Evolutionary conservation across 768 basidiomycete genomes (phyloP).

Genomic region (Pleurotus djamor): DNA sequence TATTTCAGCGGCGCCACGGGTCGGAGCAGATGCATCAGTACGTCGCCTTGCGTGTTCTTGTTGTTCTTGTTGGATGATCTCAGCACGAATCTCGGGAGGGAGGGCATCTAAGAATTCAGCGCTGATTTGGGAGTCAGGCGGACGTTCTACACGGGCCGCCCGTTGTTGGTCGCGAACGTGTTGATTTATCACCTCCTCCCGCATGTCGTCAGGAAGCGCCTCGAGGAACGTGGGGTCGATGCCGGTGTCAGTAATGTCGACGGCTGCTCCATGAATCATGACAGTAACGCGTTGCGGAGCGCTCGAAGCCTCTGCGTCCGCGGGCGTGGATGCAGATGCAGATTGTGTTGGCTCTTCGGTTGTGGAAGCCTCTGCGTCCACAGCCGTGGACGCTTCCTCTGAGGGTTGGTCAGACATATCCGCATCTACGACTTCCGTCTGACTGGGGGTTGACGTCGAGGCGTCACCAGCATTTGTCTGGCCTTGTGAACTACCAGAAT

Average conservation of each 20-base stretch:
- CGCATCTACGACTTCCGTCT: not conserved
- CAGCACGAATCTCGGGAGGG: constrained; percentile 94
- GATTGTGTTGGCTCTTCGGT: too few relatives aligned
- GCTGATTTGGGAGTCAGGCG: constrained; percentile 86
- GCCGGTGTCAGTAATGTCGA: constrained; percentile 98
- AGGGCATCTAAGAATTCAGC: constrained; percentile 94
- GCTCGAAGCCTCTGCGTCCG: constrained; percentile 20
- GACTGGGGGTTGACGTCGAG: constrained; percentile 10
- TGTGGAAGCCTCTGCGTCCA: too few relatives aligned
- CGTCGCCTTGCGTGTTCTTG: constrained; percentile 71
- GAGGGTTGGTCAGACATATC: constrained; percentile 1
- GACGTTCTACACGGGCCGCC: constrained; percentile 71
- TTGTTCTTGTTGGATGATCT: constrained; percentile 94
- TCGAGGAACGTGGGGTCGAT: constrained; percentile 98
- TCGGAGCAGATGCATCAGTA: constrained; percentile 32
- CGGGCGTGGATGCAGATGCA: not conserved
- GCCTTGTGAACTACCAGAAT: constrained; percentile 9
- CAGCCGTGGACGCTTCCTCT: constrained; percentile 9
- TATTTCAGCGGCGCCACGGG: constrained; percentile 62
- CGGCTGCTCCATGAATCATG: constrained; percentile 85
- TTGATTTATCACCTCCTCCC: constrained; percentile 96
- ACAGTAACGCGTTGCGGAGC: constrained; percentile 75
- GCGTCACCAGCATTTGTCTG: not conserved
- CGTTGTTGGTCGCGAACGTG: constrained; percentile 87
- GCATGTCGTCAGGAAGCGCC: constrained; percentile 97